These are phyloP conservation scores for Sporothrix inflata DNA, from an alignment of 2,329 filamentous ascomycete genomes.

Conservation along the genomic window DNA sequence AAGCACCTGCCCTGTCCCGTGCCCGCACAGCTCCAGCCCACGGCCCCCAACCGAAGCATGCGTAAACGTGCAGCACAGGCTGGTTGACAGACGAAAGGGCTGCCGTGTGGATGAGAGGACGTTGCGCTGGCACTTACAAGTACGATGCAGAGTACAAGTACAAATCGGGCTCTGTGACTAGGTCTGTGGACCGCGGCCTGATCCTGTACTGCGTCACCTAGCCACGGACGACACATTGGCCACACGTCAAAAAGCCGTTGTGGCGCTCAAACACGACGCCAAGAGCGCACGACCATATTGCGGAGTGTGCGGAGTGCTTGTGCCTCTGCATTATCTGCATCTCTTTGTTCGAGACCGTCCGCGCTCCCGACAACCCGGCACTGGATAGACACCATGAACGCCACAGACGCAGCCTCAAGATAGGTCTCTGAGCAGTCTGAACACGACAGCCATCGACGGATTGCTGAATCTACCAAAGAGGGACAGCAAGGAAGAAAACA, in stretches of 20 bases:
- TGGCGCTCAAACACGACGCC: conserved; percentile 7
- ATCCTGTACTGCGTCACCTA: conserved; percentile 7
- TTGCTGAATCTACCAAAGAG: too few relatives aligned
- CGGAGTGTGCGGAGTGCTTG: background rate
- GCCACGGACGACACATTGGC: conserved; percentile 12
- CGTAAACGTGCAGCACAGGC: background rate
- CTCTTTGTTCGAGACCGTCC: background rate
- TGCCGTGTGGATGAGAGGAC: background rate
- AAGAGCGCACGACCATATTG: background rate
- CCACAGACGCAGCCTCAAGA: background rate
- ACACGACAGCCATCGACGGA: too few relatives aligned
- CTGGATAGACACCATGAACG: background rate
- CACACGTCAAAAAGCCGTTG: conserved; percentile 12
- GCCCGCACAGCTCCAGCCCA: background rate
- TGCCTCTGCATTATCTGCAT: background rate
- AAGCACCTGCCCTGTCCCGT: background rate
- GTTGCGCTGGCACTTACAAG: background rate
- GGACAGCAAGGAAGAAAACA: too few relatives aligned
- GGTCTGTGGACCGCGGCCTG: conserved; percentile 6
- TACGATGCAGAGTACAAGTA: too few relatives aligned
- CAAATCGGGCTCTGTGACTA: background rate
- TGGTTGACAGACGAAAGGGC: background rate
- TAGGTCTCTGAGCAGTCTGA: too few relatives aligned
- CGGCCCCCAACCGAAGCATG: background rate
- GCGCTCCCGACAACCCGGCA: background rate